These are phyloP conservation scores for Chenopodium berlandieri DNA, from an alignment of 148 eudicot genomes.

Conservation along the genomic window DNA sequence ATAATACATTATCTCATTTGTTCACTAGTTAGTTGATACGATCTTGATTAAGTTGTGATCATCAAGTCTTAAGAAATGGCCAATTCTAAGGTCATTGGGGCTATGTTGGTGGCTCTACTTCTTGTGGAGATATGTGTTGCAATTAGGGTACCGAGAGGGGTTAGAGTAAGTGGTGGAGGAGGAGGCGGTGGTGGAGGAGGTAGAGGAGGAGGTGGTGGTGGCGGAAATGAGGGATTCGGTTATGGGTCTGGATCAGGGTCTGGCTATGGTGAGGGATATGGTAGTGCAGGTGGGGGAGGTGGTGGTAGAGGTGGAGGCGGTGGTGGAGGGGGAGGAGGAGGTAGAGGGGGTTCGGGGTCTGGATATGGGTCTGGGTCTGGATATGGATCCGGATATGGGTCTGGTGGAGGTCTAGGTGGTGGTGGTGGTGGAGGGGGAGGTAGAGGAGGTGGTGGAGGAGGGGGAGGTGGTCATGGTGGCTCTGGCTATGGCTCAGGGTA, in stretches of 20 bases:
- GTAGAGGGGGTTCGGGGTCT: slow-evolving; percentile 31
- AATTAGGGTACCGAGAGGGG: slow-evolving; percentile 31
- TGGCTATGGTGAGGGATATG: slow-evolving; percentile 31
- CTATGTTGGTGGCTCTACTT: slow-evolving; percentile 28
- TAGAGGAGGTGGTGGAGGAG: slow-evolving; percentile 33
- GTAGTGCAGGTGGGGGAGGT: slow-evolving; percentile 35
- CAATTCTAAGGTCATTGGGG: slow-evolving; percentile 23
- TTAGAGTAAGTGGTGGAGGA: slow-evolving; percentile 27
- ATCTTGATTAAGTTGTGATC: not conserved
- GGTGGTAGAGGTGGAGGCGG: slow-evolving; percentile 21
- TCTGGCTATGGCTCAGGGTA: slow-evolving; percentile 34
- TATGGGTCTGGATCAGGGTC: slow-evolving; percentile 29
- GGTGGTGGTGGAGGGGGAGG: slow-evolving; percentile 35
- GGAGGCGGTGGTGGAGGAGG: slow-evolving; percentile 23
- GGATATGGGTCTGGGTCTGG: slow-evolving; percentile 39
- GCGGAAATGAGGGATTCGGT: slow-evolving; percentile 18
- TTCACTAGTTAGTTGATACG: not conserved
- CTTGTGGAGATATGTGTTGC: slow-evolving; percentile 39
- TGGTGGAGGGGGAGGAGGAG: slow-evolving; percentile 36
- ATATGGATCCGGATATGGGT: slow-evolving; percentile 36
- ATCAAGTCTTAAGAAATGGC: slow-evolving; percentile 20
- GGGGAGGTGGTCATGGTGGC: slow-evolving; percentile 24
- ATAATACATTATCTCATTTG: not conserved
- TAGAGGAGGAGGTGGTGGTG: slow-evolving; percentile 24
- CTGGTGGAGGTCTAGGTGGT: slow-evolving; percentile 35